A percentile compares a stretch with the other conserved stretches of the same genome.
These are phyloP conservation scores for Clavispora phyllophila DNA, from an alignment of 805 yeast species.

Conservation along the genomic window DNA sequence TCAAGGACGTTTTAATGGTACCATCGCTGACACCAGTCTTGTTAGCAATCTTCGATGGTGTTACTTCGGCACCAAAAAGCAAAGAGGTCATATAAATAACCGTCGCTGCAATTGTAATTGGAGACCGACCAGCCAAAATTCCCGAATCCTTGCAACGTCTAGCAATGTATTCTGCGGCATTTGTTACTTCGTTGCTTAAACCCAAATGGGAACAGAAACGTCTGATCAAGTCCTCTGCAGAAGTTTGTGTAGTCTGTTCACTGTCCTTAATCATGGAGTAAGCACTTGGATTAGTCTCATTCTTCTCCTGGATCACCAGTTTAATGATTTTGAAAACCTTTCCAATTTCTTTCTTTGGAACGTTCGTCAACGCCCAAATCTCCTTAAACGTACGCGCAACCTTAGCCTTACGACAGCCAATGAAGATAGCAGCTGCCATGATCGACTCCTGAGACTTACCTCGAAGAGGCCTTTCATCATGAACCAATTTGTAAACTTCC, in stretches of 20 bases:
- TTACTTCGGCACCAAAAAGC: constrained; percentile 73
- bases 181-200: constrained; percentile 73
- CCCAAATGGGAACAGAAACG: constrained; percentile 96
- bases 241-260: constrained; percentile 73
- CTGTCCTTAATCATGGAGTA: constrained; percentile 41
- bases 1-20: constrained; percentile 89
- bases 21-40: constrained; percentile 96
- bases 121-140: constrained; percentile 92
- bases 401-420: constrained; percentile 90
- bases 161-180: constrained; percentile 91
- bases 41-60: constrained; percentile 80
- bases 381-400: constrained; percentile 95
- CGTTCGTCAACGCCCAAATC: constrained; percentile 90
- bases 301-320: constrained; percentile 49
- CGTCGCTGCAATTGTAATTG: constrained; percentile 96
- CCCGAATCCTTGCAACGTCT: constrained; percentile 86
- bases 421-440: constrained; percentile 92
- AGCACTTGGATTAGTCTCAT: constrained; percentile 44
- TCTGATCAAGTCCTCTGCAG: constrained; percentile 91
- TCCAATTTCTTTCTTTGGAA: constrained; percentile 92
- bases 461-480: constrained; percentile 78
- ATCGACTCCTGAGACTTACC: constrained; percentile 91
- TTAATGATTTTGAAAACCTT: constrained; percentile 83
- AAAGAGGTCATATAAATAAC: constrained; percentile 90
- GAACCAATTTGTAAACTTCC: constrained; percentile 87